Evolutionary conservation across 257 asterid species (phyloP), one percentile per base, ranked within the genome.

Genomic region (Ehretia macrophylla): DNA sequence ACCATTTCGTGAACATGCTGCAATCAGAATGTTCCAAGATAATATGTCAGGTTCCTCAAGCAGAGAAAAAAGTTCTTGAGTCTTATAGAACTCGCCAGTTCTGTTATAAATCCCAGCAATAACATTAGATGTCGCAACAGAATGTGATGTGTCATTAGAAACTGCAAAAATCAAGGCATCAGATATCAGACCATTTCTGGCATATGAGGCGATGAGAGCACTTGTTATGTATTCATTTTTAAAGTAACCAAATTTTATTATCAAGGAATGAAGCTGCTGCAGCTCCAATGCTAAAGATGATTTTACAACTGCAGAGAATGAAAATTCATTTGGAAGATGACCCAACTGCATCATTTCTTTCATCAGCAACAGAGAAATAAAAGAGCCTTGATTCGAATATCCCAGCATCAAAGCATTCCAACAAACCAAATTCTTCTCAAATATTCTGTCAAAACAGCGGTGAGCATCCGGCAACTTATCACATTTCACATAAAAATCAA

Each of bases 11-110:
- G 98, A 85, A 70, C 97, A 92, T 60, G 98, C 84, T 51, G 95
- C 87, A 62, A 92, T 86, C 81, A 88, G 72, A 55, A 78, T 81
- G 47, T 92, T 83, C 98, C 98, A 88, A 50, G 98, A 88, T 47
- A 81, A 19, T 14, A 65, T 44, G 69, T 92, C 95, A 44, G 97
- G 97, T 54, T 88, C 83, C 64, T 84, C 86, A 62, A 84, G 60
- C 39, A 55, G 57, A 63, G 90, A 88, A 63, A 80, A 88, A 56
- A 92, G 47, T 56, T 84, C 96, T 68, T 85, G 93, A 48, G 98
- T 84, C 73, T 79, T 84, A 23, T 81, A 84, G 23, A 72, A 92
- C 37, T 81, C 86, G 5, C 87, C 75, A 6, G 68, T 69, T 71
- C 76, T 79, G 68, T 92, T 92, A 54, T 81, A 88, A 59, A 88